Conservation (phyloP, 1,284 basidiomycete species). For the Tremellales sp. region DNA sequence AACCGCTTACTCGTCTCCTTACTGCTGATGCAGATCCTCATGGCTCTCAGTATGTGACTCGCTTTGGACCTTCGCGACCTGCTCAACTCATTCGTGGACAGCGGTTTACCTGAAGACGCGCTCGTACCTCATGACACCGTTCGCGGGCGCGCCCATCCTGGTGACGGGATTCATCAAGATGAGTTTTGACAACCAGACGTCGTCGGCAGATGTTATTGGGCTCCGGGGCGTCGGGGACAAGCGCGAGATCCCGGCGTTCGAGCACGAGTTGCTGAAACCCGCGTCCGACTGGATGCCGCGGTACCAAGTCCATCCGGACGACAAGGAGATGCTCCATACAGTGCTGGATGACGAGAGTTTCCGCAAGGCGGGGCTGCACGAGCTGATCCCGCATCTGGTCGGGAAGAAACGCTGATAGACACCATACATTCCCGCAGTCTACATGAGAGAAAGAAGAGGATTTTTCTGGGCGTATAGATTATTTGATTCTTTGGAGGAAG, state of each 20-base stretch:
- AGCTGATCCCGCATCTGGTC: not conserved
- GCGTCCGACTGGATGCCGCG: slow-evolving; percentile 12
- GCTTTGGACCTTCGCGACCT: too few species aligned
- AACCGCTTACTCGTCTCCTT: slow-evolving; percentile 27
- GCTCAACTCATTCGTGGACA: not conserved
- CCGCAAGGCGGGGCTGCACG: not conserved
- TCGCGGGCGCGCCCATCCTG: slow-evolving; percentile 2
- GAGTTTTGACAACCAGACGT: too few species aligned
- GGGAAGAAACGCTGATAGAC: slow-evolving; percentile 1
- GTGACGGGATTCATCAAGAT: slow-evolving; percentile 2
- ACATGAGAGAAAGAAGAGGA: not conserved
- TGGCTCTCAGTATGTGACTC: slow-evolving; percentile 32
- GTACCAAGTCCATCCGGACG: slow-evolving; percentile 1
- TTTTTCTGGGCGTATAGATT: too few species aligned
- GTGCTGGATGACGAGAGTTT: not conserved
- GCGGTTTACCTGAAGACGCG: slow-evolving; percentile 13
- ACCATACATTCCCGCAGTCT: too few species aligned
- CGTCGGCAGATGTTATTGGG: too few species aligned
- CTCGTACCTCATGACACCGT: slow-evolving; percentile 3
- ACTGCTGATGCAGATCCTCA: slow-evolving; percentile 34
- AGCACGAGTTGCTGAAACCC: slow-evolving; percentile 10
- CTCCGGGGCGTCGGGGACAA: not conserved
- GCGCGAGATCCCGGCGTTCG: slow-evolving; percentile 3
- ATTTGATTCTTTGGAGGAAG: too few species aligned
- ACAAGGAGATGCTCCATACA: slow-evolving; percentile 1